These are phyloP conservation scores for Beauveria varroae DNA, from an alignment of 2,329 filamentous ascomycete genomes.

Conservation along the genomic window DNA sequence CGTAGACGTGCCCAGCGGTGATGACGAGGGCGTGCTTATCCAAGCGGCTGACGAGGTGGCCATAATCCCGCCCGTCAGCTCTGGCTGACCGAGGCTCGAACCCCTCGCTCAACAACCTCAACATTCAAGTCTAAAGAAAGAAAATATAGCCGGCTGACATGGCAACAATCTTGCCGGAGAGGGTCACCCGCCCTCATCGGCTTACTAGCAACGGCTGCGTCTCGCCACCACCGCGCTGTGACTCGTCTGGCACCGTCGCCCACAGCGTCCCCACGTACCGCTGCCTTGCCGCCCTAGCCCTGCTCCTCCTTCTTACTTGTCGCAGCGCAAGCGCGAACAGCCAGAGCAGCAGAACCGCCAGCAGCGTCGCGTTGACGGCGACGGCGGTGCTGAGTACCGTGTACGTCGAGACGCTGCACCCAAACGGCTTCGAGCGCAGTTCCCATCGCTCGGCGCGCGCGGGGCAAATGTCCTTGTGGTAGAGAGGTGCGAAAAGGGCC, in stretches of 20 bases:
- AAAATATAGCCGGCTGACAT: not conserved
- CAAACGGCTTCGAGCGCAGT: conserved; percentile 27
- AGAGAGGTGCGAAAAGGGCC: conserved; percentile 42
- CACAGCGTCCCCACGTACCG: not conserved
- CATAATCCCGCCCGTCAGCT: conserved; percentile 83
- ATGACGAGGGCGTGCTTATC: conserved; percentile 43
- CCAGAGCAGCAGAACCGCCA: conserved; percentile 18
- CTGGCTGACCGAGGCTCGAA: conserved; percentile 46
- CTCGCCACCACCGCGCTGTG: conserved; percentile 10
- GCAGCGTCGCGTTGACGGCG: conserved; percentile 22
- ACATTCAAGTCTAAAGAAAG: too few species aligned
- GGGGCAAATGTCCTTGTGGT: conserved; percentile 43
- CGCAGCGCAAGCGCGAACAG: conserved; percentile 10
- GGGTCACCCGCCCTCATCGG: not conserved
- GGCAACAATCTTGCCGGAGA: not conserved
- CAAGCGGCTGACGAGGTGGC: conserved; percentile 74
- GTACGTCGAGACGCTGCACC: conserved; percentile 28
- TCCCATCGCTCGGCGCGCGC: conserved; percentile 37
- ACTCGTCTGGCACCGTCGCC: not conserved
- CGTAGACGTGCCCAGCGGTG: conserved; percentile 55
- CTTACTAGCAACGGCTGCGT: conserved; percentile 16
- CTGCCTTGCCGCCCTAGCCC: not conserved
- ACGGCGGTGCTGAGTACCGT: conserved; percentile 24
- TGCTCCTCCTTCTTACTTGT: not conserved
- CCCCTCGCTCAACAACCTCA: too few species aligned